These are phyloP conservation scores for Diaporthe sp. DNA, from an alignment of 2,329 filamentous ascomycete genomes.

Conservation along the genomic window DNA sequence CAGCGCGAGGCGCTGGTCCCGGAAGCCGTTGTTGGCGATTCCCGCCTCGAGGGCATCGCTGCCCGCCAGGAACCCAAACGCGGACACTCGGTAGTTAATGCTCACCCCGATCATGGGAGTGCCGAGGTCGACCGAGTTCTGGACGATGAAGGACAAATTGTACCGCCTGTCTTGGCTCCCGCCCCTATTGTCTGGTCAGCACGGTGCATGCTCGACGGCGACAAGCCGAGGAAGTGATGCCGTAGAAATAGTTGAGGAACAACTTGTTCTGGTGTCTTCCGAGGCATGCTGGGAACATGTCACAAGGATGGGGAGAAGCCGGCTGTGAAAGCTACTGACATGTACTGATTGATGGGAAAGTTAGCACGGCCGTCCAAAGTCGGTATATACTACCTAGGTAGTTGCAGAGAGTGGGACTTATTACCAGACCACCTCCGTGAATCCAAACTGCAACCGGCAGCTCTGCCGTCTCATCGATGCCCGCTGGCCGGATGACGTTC, in stretches of 20 bases:
- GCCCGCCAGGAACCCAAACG: slow-evolving; percentile 62
- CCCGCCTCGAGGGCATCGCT: slow-evolving; percentile 57
- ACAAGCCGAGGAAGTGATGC: neutral
- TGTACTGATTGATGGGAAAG: slow-evolving; percentile 8
- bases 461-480: slow-evolving; percentile 54
- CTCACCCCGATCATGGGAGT: slow-evolving; percentile 64
- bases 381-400: neutral
- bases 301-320: neutral
- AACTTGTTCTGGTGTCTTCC: neutral
- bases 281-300: neutral
- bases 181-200: slow-evolving; percentile 43
- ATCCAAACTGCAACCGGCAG: slow-evolving; percentile 74
- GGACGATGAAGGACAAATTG: slow-evolving; percentile 72
- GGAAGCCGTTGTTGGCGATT: slow-evolving; percentile 63
- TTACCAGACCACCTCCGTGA: slow-evolving; percentile 56
- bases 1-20: slow-evolving; percentile 62
- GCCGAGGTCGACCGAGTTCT: slow-evolving; percentile 58
- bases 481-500: slow-evolving; percentile 69
- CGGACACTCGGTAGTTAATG: slow-evolving; percentile 64
- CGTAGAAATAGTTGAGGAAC: neutral
- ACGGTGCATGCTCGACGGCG: neutral
- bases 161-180: slow-evolving; percentile 63
- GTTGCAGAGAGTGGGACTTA: neutral
- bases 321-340: slow-evolving; percentile 2
- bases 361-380: neutral